Evolutionary conservation across 1,284 basidiomycete species (phyloP), one percentile per base, ranked within the genome.

Genomic region (Boletus smithii): DNA sequence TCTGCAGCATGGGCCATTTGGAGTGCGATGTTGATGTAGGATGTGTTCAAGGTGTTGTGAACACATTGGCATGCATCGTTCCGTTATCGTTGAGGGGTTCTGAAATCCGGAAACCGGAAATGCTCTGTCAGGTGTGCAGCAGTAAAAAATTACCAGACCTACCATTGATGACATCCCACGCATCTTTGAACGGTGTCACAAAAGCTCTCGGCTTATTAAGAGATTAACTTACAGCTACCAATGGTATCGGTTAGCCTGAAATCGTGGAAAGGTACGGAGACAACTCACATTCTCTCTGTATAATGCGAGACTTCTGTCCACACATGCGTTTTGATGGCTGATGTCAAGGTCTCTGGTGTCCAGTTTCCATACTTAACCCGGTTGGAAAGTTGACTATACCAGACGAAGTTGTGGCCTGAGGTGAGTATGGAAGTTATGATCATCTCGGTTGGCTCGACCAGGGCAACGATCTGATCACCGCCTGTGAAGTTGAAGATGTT

Each of bases 401-500:
- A 59, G 41, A 61, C 42, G 32, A 61, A 42, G 27, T 46, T 54
- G 38, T 61, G 59, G 16, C 56, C 59, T 59, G 20, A 34, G 9
- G 18, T 33, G n/a, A 44, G 24, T 17, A 39, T 3, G 26, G n/a
- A 13, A 32, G 23, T n/a, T 7, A 47, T 29, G 24, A 53, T 41
- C 46, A 55, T 57, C n/a, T 54, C 53, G 29, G 55, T 54, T 23
- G 17, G 46, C 35, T 61, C 50, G 8, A 62, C 67, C 13, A 61
- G 48, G 13, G 57, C 48, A 42, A 65, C 54, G 20, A 66, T 46
- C 26, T 54, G 49, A 45, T 68, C 62, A 24, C 57, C 56, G 2
- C 45, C 46, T 24, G 56, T 49, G 30, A 62, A 69, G 38, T 53
- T 54, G 51, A 69, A 67, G 31, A 48, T 43, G 14, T 55, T 57